These are phyloP conservation scores for Eucalyptus curtisii DNA, from an alignment of 345 rosid species.

Conservation along the genomic window DNA sequence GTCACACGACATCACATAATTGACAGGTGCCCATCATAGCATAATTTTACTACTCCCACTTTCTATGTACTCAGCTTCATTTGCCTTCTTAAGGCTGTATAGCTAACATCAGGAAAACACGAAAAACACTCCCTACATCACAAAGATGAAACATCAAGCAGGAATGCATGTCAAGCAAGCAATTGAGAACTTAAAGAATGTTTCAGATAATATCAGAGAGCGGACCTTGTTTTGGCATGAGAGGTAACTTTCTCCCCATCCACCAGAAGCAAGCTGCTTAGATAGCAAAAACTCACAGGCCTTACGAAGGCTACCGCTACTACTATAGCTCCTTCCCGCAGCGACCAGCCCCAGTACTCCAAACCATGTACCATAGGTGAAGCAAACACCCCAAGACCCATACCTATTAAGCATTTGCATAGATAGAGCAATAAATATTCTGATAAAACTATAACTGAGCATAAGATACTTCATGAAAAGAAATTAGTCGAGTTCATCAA, in stretches of 20 bases:
- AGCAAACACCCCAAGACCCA: constrained; percentile 96
- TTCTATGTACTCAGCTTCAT: not conserved
- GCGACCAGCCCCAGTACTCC: constrained; percentile 73
- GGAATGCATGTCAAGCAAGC: not conserved
- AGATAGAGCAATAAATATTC: not conserved
- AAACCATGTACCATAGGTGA: constrained; percentile 79
- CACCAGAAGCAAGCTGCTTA: constrained; percentile 73
- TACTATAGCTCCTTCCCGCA: constrained; percentile 53
- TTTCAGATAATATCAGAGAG: not conserved
- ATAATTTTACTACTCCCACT: not conserved
- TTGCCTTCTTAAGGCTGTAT: not conserved
- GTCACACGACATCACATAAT: not conserved
- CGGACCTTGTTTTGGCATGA: constrained; percentile 84
- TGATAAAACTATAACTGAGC: not conserved
- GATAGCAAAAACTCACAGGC: constrained; percentile 85
- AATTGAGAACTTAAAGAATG: not conserved
- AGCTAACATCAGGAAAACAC: not conserved
- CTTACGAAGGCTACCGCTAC: constrained; percentile 46
- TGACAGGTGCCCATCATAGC: not conserved
- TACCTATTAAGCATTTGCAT: constrained; percentile 37
- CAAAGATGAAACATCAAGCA: not conserved
- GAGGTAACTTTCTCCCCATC: constrained; percentile 99
- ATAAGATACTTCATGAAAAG: not conserved
- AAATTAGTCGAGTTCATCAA: not conserved
- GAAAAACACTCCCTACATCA: not conserved